phyloP scores from a whole-genome alignment of 257 asterid species.

The Nicotiana knightiana region DNA sequence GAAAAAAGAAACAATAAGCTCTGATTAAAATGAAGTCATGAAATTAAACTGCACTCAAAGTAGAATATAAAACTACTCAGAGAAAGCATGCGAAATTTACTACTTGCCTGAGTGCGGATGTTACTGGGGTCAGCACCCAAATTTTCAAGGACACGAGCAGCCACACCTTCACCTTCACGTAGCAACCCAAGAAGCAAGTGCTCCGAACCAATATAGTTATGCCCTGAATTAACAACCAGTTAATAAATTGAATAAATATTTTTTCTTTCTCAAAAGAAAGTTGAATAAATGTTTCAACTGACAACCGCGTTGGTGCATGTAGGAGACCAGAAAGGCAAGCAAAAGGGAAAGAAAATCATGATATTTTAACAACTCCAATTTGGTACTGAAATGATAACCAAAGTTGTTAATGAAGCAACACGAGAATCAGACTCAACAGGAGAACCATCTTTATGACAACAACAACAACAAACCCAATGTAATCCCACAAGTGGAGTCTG shows the following conservation, averaged over 20 bases:
- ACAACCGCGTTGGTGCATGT: background rate
- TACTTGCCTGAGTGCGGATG: conserved; percentile 78
- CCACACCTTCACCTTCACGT: conserved; percentile 99
- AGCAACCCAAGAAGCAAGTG: conserved; percentile 93
- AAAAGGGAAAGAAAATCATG: background rate
- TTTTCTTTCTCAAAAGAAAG: background rate
- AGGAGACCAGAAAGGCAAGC: background rate
- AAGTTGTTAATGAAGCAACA: background rate
- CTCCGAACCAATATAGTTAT: conserved; percentile 98
- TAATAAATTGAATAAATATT: background rate
- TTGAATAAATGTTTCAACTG: background rate
- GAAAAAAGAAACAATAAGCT: background rate
- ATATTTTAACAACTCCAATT: background rate
- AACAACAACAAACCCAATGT: no score
- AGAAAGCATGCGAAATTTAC: background rate
- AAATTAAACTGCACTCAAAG: background rate
- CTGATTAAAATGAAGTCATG: background rate
- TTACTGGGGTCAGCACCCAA: conserved; percentile 93
- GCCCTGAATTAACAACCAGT: conserved; percentile 47
- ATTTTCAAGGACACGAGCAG: conserved; percentile 94
- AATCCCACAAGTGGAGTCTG: no score
- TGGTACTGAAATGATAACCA: background rate
- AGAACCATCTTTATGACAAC: background rate
- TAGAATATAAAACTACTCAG: background rate
- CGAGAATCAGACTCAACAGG: background rate